These are phyloP conservation scores for Prosopis cineraria DNA, from an alignment of 306 rosid species.

Conservation along the genomic window DNA sequence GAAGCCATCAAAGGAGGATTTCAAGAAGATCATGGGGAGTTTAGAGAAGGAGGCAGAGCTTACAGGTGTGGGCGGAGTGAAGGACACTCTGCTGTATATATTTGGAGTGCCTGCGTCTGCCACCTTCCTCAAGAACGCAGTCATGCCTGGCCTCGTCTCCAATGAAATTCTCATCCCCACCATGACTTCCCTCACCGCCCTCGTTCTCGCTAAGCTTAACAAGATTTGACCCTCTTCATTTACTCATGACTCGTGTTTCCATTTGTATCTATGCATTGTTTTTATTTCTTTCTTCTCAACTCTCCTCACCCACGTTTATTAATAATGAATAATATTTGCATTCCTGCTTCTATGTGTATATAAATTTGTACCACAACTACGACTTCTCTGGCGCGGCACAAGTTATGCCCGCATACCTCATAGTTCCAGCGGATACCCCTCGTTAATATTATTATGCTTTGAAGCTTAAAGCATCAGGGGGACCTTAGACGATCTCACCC, in stretches of 20 bases:
- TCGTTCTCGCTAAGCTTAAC: constrained; percentile 59
- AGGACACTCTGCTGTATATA: constrained; percentile 47
- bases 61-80: constrained; percentile 52
- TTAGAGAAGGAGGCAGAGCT: constrained; percentile 29
- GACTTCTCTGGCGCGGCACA: too few species aligned
- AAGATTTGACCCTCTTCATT: constrained; percentile 42
- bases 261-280: too few species aligned
- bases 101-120: constrained; percentile 69
- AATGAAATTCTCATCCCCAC: constrained; percentile 59
- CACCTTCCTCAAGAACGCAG: constrained; percentile 44
- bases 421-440: too few species aligned
- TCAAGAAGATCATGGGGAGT: constrained; percentile 38
- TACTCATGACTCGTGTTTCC: background rate
- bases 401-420: too few species aligned
- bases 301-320: too few species aligned
- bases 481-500: too few species aligned
- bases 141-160: constrained; percentile 43
- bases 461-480: too few species aligned
- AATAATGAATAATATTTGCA: too few species aligned
- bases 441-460: too few species aligned
- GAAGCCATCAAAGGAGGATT: constrained; percentile 34
- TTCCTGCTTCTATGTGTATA: too few species aligned
- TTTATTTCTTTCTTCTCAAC: too few species aligned
- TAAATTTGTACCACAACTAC: too few species aligned
- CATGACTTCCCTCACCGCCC: constrained; percentile 61